These are phyloP conservation scores for Buddleja alternifolia DNA, from an alignment of 257 asterid genomes.

Conservation along the genomic window DNA sequence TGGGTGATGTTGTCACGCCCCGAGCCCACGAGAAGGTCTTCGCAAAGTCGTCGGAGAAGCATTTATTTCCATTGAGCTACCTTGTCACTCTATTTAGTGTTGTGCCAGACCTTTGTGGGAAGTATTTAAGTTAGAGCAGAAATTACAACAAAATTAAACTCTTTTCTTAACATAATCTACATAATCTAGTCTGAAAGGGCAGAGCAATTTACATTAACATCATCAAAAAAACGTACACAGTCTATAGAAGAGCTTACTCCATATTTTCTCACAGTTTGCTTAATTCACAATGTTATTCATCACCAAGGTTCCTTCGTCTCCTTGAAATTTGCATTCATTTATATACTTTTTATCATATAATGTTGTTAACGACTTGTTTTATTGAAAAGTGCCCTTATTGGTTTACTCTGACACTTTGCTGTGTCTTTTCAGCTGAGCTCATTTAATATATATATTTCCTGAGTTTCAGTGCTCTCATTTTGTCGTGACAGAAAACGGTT, in stretches of 20 bases:
- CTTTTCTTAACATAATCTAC: not conserved
- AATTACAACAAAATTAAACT: too few relatives aligned
- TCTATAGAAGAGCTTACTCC: not conserved
- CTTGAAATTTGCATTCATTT: not conserved
- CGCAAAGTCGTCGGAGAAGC: conserved; percentile 31
- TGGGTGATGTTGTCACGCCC: not conserved
- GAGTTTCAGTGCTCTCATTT: not conserved
- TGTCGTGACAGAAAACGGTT: conserved; percentile 39
- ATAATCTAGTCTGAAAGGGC: not conserved
- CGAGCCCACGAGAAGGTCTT: too few relatives aligned
- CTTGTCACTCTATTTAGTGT: not conserved
- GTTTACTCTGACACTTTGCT: not conserved
- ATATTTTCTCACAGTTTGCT: not conserved
- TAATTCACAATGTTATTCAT: not conserved
- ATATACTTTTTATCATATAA: not conserved
- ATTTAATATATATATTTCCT: conserved; percentile 6
- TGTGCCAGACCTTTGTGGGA: not conserved
- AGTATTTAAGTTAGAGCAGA: not conserved
- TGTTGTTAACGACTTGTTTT: not conserved
- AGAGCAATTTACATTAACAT: not conserved
- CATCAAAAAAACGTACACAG: not conserved
- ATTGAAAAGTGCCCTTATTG: not conserved
- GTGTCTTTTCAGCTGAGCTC: conserved; percentile 15
- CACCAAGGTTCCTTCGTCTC: not conserved
- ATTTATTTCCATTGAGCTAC: conserved; percentile 28